phyloP scores from a whole-genome alignment of 2,329 filamentous ascomycete species.

The Knufia fluminis region DNA sequence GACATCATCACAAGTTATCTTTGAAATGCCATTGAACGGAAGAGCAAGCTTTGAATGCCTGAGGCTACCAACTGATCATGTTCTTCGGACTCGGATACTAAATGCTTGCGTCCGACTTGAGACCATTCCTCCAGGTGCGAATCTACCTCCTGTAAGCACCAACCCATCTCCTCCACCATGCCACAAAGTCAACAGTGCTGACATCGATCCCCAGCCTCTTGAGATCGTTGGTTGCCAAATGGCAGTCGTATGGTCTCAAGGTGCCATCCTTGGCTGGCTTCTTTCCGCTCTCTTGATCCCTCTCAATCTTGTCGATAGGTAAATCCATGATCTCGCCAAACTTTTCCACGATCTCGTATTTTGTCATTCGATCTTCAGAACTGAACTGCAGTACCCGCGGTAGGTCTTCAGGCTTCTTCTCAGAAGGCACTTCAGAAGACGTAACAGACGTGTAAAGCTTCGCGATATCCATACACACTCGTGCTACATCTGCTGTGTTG shows the following conservation, averaged over 20 bases:
- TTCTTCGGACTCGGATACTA: too few species aligned
- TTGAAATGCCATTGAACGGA: too few species aligned
- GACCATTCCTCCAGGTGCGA: too few species aligned
- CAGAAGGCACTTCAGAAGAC: constrained; percentile 34
- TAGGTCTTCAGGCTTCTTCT: constrained; percentile 41
- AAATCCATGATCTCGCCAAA: constrained; percentile 74
- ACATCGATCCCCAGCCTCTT: constrained; percentile 62
- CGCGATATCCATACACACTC: constrained; percentile 67
- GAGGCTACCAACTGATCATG: too few species aligned
- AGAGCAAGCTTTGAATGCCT: too few species aligned
- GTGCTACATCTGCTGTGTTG: constrained; percentile 75
- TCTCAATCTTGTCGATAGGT: constrained; percentile 56
- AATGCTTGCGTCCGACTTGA: too few species aligned
- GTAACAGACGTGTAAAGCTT: constrained; percentile 62
- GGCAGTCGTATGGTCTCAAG: constrained; percentile 70
- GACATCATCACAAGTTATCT: too few species aligned
- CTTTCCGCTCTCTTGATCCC: constrained; percentile 53
- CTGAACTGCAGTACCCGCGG: constrained; percentile 74
- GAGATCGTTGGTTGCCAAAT: constrained; percentile 67
- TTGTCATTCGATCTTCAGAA: constrained; percentile 76
- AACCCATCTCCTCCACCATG: constrained; percentile 67
- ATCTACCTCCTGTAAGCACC: constrained; percentile 42
- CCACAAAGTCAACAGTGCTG: constrained; percentile 62
- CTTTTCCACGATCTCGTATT: constrained; percentile 75
- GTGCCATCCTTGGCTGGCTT: constrained; percentile 19